Base-by-base conservation (phyloP, 257 asterid species). In the Nyctanthes arbortristis region DNA sequence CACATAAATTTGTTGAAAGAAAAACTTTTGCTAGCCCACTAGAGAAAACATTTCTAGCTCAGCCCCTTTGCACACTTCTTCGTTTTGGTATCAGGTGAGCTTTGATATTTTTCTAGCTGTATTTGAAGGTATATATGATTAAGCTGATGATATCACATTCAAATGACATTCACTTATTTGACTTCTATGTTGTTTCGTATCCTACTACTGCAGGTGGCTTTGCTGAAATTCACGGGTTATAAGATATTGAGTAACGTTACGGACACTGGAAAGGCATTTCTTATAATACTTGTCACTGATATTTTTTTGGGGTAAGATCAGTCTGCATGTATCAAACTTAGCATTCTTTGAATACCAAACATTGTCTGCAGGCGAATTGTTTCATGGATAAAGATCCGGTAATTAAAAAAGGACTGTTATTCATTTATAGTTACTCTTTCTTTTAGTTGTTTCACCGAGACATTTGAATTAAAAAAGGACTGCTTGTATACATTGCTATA, bases 161-260 rank as follows among this genome's bases (percentile, higher is more conserved):
- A 52, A 54, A 34, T 64, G 18, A 22, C 9, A 0, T 18, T 13
- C 47, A 37, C 68, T 70, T 56, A 55, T 66, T n/a, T n/a, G n/a
- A 64, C 62, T 33, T 73, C 40, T 40, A 25, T 70, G 61, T 63
- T 33, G 57, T 57, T 75, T 30, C 63, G 13, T 72, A 71, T 66
- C 62, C 72, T 45, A 40, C 67, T 69, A 65, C 67, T 80, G 79
- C 95, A 91, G 99, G 97, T 91, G 34, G 85, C 97, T 63, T 79
- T 94, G 88, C 93, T 94, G 88, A 94, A 87, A 83, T 94, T 94
- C 79, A 92, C 96, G 1, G 97, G 99, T 56, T 88, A 91, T 78
- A 94, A 91, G 83, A 76, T 91, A 69, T 40, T 94, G 78, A 94
- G 89, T 69, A 94, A 89, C 74, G 61, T 88, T 55, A 79, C 97